Evolutionary conservation across 2,329 filamentous ascomycete species (phyloP), one percentile per base, ranked within the genome.

Genomic region (Xylariaceae sp.): DNA sequence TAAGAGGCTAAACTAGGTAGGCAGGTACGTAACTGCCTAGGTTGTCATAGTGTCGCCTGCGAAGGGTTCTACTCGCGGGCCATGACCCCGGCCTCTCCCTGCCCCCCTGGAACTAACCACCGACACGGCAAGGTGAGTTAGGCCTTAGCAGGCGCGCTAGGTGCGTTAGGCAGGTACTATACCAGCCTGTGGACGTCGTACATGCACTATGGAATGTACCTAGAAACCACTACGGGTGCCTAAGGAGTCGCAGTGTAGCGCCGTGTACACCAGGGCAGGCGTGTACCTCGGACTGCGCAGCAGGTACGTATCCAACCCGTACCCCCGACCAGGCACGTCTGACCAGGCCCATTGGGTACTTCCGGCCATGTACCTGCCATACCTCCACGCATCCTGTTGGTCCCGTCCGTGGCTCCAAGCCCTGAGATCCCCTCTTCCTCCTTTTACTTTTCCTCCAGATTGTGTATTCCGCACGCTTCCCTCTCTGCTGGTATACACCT

Each of bases 401-500:
- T 45, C 42, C 42, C 23, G 23, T 30, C 23, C 23, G 23, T 30
- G 23, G 23, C 23, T 30, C 23, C 23, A 30, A 30, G 23, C 23
- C 8, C 11, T 9, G 37, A 42, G 37, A 42, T 42, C 44, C 18
- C 42, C 55, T 57, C 17, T 30, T 30, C 42, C 53, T 45, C 23
- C 47, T 49, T 37, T 53, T 56, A 55, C 57, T 59, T 50, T 59
- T 55, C 55, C 56, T 62, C 23, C 23, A 30, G 23, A 30, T 30
- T 30, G 23, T 30, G 23, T 30, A 30, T 55, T 52, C 50, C 54
- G 53, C 55, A 35, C 47, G 48, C 54, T 55, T 45, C 50, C 59
- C 60, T 62, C 57, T 59, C 51, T 51, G 58, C 23, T 30, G 23
- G 23, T 30, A 53, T 57, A 56, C 55, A 51, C 61, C 17, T 51